Evolutionary conservation across 371 early-diverging fungal genomes (phyloP).

Genomic region (Sporodiniella umbellata): DNA sequence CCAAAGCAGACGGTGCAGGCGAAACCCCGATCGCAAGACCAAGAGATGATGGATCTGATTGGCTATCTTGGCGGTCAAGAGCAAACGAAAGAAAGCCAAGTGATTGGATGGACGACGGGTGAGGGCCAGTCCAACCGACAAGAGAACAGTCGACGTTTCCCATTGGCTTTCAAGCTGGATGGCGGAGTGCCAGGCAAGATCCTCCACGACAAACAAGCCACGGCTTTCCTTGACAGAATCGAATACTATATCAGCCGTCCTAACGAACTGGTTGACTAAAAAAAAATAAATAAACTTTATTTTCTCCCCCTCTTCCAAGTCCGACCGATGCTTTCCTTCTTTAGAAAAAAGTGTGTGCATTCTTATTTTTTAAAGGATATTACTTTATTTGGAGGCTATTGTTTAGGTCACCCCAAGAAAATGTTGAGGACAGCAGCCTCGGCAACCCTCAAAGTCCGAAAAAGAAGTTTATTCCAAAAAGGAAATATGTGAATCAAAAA

Average conservation of each 20-base stretch:
- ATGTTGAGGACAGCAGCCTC: background rate
- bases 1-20: slow-evolving; percentile 8
- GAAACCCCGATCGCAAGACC: slow-evolving; percentile 2
- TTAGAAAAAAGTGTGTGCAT: too few relatives aligned
- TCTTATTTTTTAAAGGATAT: too few relatives aligned
- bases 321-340: background rate
- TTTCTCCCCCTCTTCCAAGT: background rate
- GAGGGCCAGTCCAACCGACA: too few relatives aligned
- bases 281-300: too few relatives aligned
- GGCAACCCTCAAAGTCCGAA: too few relatives aligned
- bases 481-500: too few relatives aligned
- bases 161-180: slow-evolving; percentile 40
- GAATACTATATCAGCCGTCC: slow-evolving; percentile 49
- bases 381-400: too few relatives aligned
- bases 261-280: slow-evolving; percentile 28
- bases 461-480: too few relatives aligned
- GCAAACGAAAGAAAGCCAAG: slow-evolving; percentile 8
- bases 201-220: slow-evolving; percentile 34
- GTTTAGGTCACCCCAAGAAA: background rate
- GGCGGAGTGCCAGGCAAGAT: slow-evolving; percentile 35
- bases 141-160: too few relatives aligned
- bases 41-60: slow-evolving; percentile 38
- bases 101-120: slow-evolving; percentile 17
- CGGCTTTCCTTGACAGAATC: slow-evolving; percentile 44
- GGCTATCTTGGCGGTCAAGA: slow-evolving; percentile 33